Percentiles rank a stretch among this genome's conserved stretches.
phyloP scores from a whole-genome alignment of 2,329 filamentous ascomycete genomes.

The Cytospora piceicola region DNA sequence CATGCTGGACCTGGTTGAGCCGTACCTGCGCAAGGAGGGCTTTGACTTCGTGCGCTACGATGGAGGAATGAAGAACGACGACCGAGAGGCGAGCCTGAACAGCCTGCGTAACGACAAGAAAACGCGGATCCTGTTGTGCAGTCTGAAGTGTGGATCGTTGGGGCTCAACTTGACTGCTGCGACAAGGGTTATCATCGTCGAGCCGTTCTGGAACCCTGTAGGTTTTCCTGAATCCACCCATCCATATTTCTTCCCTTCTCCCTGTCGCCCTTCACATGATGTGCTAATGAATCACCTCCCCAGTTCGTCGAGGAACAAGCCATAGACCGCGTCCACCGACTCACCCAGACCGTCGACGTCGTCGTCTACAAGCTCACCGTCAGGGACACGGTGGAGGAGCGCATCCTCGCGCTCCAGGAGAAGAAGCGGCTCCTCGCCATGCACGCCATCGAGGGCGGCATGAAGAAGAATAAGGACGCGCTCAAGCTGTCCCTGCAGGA shows the following conservation, averaged over 20 bases:
- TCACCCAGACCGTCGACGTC: conserved; percentile 94
- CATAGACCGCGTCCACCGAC: conserved; percentile 96
- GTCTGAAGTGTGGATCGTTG: conserved; percentile 88
- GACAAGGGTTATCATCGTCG: conserved; percentile 88
- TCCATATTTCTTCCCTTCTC: background rate
- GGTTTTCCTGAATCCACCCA: conserved; percentile 38
- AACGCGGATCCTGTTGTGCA: conserved; percentile 86
- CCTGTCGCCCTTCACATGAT: background rate
- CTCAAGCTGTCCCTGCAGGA: conserved; percentile 91
- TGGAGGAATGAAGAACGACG: conserved; percentile 91
- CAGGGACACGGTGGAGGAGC: conserved; percentile 83
- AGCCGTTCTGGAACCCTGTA: conserved; percentile 98
- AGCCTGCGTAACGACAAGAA: conserved; percentile 73
- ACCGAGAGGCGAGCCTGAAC: conserved; percentile 82
- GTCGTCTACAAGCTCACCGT: conserved; percentile 95
- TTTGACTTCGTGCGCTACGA: conserved; percentile 90
- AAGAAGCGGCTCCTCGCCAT: conserved; percentile 92
- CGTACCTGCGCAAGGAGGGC: conserved; percentile 76
- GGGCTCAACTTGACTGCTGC: conserved; percentile 95
- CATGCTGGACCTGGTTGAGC: conserved; percentile 95
- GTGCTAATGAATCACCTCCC: conserved; percentile 23
- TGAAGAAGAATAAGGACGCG: conserved; percentile 65
- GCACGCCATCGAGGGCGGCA: conserved; percentile 82
- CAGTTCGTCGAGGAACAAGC: conserved; percentile 98
- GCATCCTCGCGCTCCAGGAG: conserved; percentile 92